Conservation (phyloP, 2,329 filamentous ascomycete species). For the Emmonsia crescens region DNA sequence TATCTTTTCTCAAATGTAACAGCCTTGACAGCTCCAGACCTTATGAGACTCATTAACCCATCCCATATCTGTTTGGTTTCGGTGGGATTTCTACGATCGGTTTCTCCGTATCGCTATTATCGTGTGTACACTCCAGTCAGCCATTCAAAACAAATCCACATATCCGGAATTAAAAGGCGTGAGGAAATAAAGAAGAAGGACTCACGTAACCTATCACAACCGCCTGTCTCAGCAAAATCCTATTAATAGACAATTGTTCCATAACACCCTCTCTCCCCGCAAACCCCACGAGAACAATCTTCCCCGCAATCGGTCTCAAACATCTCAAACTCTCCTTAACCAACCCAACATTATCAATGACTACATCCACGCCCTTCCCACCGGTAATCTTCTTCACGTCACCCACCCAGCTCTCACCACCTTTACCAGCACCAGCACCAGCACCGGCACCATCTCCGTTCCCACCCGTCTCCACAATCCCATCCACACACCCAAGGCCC, state of each 20-base stretch:
- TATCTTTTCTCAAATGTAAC: conserved; percentile 42
- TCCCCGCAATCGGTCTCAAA: conserved; percentile 40
- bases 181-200: too few relatives aligned
- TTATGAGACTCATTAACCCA: conserved; percentile 40
- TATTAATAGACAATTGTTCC: conserved; percentile 46
- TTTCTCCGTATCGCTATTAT: conserved; percentile 43
- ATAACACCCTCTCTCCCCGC: conserved; percentile 44
- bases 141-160: neutral
- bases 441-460: neutral
- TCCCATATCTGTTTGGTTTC: conserved; percentile 42
- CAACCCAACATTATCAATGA: conserved; percentile 49
- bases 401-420: conserved; percentile 40
- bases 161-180: neutral
- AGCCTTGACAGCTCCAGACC: conserved; percentile 39
- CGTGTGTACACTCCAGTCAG: neutral
- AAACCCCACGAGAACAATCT: conserved; percentile 49
- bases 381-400: conserved; percentile 38
- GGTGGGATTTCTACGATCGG: conserved; percentile 39
- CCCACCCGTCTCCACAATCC: conserved; percentile 8
- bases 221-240: conserved; percentile 43
- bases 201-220: conserved; percentile 42
- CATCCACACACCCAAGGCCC: conserved; percentile 6
- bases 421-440: neutral
- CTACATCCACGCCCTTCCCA: conserved; percentile 44
- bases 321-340: conserved; percentile 46